Percentiles rank a stretch among this genome's conserved stretches.
Evolutionary conservation across 2,329 filamentous ascomycete genomes (phyloP).

Genomic region (Diaporthe sp.): DNA sequence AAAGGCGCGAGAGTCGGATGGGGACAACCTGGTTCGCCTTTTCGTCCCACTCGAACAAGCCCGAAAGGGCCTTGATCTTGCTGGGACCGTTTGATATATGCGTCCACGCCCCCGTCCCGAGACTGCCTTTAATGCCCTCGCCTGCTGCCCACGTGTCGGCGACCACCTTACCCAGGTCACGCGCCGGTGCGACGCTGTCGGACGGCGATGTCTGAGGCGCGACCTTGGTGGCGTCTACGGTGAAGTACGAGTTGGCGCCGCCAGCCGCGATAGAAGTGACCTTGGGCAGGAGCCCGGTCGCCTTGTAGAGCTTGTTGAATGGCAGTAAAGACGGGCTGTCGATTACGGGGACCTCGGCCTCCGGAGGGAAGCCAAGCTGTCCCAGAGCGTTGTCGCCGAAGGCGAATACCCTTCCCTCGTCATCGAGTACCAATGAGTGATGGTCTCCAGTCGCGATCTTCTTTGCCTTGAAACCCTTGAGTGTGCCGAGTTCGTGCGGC

Average conservation of each 20-base stretch:
- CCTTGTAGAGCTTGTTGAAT: slow-evolving; percentile 79
- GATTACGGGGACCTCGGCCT: slow-evolving; percentile 70
- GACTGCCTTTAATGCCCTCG: slow-evolving; percentile 83
- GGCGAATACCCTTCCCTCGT: slow-evolving; percentile 81
- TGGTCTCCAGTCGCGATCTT: slow-evolving; percentile 88
- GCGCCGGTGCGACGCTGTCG: slow-evolving; percentile 56
- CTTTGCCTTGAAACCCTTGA: slow-evolving; percentile 78
- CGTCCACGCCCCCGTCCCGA: slow-evolving; percentile 91
- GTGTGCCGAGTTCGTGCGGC: slow-evolving; percentile 81
- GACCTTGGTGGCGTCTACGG: slow-evolving; percentile 80
- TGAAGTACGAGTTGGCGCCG: slow-evolving; percentile 89
- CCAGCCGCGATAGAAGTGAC: slow-evolving; percentile 88
- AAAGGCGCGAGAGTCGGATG: slow-evolving; percentile 81
- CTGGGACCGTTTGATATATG: slow-evolving; percentile 83
- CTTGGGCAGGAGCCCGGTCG: slow-evolving; percentile 71
- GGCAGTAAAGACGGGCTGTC: slow-evolving; percentile 81
- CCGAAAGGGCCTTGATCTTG: slow-evolving; percentile 87
- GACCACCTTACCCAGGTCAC: slow-evolving; percentile 68
- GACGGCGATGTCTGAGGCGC: slow-evolving; percentile 53
- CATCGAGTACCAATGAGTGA: slow-evolving; percentile 85
- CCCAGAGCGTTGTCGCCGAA: slow-evolving; percentile 94
- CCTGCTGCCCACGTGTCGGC: slow-evolving; percentile 91
- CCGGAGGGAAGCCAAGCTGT: slow-evolving; percentile 88
- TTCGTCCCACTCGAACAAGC: slow-evolving; percentile 91
- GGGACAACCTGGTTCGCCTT: slow-evolving; percentile 75